Base-by-base conservation (phyloP, 2,329 filamentous ascomycete genomes). In the Paramyrothecium sp. region DNA sequence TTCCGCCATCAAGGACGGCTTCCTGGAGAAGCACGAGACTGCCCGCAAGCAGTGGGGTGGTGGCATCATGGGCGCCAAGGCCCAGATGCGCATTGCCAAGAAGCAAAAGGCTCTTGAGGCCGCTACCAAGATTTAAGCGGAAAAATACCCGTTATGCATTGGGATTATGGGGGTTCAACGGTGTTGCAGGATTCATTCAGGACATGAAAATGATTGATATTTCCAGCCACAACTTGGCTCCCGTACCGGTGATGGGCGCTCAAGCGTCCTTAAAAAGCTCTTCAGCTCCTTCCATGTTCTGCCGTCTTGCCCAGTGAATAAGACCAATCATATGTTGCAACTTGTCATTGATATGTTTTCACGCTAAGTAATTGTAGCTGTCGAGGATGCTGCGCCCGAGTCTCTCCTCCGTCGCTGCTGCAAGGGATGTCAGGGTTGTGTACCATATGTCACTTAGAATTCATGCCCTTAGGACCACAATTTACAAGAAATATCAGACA, bases 21-120 rank as follows among this genome's bases (percentile, higher is more conserved):
- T 96, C 87, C 81, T 91, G 72, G 92, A 96, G 81, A 96, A 96
- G 88, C 91, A 91, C 78, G 94, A 98, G 82, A 90, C 92, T 75
- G 80, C 86, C 72, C 90, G 92, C 80, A 89, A 90, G 78, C 91
- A 94, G 82, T 99, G 96, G 95, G 95, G 96, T 83, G 95, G 95
- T 87, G 96, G 96, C 81, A 97, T 99, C 84, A 97, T 99, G 93
- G 84, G 95, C 74, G 85, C 89, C 77, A 99, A 99, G 91, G 93
- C 95, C 75, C 87, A 86, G 80, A 86, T 84, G 80, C 81, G 81
- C 73, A 84, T 81, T 63, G 79, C 81, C 79, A 97, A 97, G 90
- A 92, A 91, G 85, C 86, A 89, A 81, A 97, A 97, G 90, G 92
- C 93, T 75, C 74, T 95, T 64, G 95, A 98, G 82, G 81, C 80